Percentiles rank a stretch among this genome's conserved stretches.
Evolutionary conservation across 2,329 filamentous ascomycete genomes (phyloP).

Genomic region (Microsporum audouinii): DNA sequence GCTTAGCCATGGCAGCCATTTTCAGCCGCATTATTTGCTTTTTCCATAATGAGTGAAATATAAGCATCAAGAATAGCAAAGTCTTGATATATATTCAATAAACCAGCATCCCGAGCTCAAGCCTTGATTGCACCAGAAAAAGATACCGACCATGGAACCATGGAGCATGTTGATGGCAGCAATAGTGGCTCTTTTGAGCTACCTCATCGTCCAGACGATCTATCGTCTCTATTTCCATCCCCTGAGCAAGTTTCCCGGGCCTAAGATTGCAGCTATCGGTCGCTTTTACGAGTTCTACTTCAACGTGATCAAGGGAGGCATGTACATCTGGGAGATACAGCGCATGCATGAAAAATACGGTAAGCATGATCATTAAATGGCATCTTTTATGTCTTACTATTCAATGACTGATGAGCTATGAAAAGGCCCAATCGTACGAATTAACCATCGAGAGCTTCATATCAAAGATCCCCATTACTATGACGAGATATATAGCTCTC

Average conservation of each 20-base stretch:
- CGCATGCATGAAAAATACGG: slow-evolving; percentile 25
- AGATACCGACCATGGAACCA: neutral
- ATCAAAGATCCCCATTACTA: slow-evolving; percentile 18
- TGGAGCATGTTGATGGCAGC: neutral
- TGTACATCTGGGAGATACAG: slow-evolving; percentile 22
- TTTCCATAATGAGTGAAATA: no score
- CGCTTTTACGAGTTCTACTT: slow-evolving; percentile 22
- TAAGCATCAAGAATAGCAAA: no score
- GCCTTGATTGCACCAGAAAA: no score
- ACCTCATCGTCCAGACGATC: neutral
- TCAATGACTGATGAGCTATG: neutral
- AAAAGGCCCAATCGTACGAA: slow-evolving; percentile 19
- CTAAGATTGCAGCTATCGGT: slow-evolving; percentile 19
- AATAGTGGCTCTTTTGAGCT: neutral
- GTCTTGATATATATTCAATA: no score
- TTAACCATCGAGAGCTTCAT: slow-evolving; percentile 19
- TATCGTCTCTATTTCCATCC: slow-evolving; percentile 21
- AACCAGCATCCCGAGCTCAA: no score
- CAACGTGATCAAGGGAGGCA: slow-evolving; percentile 18
- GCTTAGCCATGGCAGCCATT: no score
- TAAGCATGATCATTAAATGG: neutral
- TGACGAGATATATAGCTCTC: slow-evolving; percentile 15
- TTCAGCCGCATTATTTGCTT: no score
- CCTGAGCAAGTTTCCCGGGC: slow-evolving; percentile 20
- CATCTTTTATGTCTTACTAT: neutral